Conservation (phyloP, 208 protist genomes). For the Trypanosoma mega region DNA sequence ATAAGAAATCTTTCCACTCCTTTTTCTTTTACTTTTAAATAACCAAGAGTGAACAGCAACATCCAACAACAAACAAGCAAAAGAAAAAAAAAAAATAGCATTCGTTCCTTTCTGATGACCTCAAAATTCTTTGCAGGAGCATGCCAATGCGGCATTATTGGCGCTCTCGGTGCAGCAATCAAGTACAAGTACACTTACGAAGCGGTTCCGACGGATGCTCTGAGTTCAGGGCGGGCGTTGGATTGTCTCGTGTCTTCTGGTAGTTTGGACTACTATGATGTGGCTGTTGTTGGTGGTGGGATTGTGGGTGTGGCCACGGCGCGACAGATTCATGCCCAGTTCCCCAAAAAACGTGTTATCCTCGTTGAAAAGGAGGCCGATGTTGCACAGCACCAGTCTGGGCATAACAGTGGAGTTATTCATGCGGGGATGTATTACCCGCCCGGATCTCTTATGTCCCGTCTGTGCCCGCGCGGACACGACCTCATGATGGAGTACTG, state of each 20-base stretch:
- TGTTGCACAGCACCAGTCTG: slow-evolving; percentile 89
- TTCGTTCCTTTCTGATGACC: slow-evolving; percentile 12
- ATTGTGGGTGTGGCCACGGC: slow-evolving; percentile 86
- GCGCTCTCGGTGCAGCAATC: slow-evolving; percentile 30
- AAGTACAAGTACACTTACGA: slow-evolving; percentile 59
- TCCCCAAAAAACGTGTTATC: slow-evolving; percentile 73
- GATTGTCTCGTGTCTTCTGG: slow-evolving; percentile 41
- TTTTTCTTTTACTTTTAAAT: slow-evolving; percentile 4
- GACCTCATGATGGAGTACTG: slow-evolving; percentile 87
- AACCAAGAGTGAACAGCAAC: no score
- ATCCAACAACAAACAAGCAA: no score
- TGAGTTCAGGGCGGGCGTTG: slow-evolving; percentile 34
- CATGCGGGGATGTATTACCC: slow-evolving; percentile 93
- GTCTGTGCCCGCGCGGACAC: slow-evolving; percentile 84
- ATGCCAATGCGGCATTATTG: slow-evolving; percentile 42
- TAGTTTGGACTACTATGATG: slow-evolving; percentile 75
- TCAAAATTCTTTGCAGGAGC: slow-evolving; percentile 11
- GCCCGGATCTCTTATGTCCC: slow-evolving; percentile 68
- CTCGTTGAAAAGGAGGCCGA: slow-evolving; percentile 86
- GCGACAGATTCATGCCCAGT: slow-evolving; percentile 59
- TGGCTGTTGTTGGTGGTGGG: slow-evolving; percentile 85
- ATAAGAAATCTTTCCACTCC: neutral
- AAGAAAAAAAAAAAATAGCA: no score
- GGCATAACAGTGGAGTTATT: slow-evolving; percentile 91
- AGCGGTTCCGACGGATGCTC: slow-evolving; percentile 29